Evolutionary conservation across 148 eudicot species (phyloP), one percentile per base, ranked within the genome.

Genomic region (Salicornia ramosissima): DNA sequence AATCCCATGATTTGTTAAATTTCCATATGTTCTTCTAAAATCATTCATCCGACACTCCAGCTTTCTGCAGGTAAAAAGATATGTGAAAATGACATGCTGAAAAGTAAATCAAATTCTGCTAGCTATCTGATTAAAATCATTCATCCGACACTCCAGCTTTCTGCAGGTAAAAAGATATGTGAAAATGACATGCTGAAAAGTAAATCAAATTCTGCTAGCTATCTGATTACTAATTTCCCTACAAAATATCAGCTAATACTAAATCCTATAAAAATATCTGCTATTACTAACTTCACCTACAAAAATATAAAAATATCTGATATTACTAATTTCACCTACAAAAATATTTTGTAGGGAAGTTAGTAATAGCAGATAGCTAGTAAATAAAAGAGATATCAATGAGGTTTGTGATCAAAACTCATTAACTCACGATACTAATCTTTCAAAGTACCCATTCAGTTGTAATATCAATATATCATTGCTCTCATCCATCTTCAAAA

Each of bases 31-130:
- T 47, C 55, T 47, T 15, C 7, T 34, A 63, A 39, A 28, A 39
- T 64, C 42, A 53, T 21, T 31, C 69, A 66, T 25, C 46, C 10
- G 45, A n/a, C 5, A 49, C 65, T 65, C 46, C 49, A 25, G 36
- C 4, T 56, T 66, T n/a, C 71, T 55, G 76, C 60, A 66, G 65
- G 64, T n/a, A n/a, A 52, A 33, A 28, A 39, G 43, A 46, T 30
- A 40, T 28, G 33, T 26, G 5, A 58, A n/a, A 58, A 39, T 57
- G 46, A 31, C 58, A 67, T 22, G 51, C 58, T 57, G 57, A 24
- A 31, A 33, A 67, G 43, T 50, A 67, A 14, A 67, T 21, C 25
- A 66, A 43, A 64, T 1, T 65, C 64, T 42, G 31, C 61, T 49
- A 60, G 30, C 46, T 58, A 55, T 54, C n/a, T n/a, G n/a, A n/a